A percentile compares a stretch with the other conserved stretches of the same genome.
Evolutionary conservation across 192 early-diverging fungal species (phyloP).

Genomic region (Radiomyces spectabilis): DNA sequence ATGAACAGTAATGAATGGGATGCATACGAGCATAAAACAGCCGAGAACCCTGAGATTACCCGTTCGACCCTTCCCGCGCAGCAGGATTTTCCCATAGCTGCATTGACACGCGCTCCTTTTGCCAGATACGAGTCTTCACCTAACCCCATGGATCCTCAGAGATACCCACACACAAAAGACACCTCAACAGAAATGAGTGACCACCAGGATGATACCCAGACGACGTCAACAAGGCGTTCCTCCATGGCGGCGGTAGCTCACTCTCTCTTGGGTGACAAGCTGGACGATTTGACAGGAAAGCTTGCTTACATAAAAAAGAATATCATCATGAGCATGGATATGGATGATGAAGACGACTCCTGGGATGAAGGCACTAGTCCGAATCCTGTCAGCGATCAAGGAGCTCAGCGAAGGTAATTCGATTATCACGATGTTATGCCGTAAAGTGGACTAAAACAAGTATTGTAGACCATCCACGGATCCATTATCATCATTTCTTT

Average conservation of each 20-base stretch:
- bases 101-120: no score
- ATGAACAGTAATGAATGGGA: not conserved
- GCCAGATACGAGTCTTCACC: no score
- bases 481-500: not conserved
- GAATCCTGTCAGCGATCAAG: not conserved
- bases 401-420: not conserved
- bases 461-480: not conserved
- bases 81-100: no score
- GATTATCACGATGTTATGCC: not conserved
- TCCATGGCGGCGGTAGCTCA: constrained; percentile 20
- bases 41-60: no score
- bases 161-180: no score
- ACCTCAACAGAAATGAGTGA: no score
- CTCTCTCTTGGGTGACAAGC: constrained; percentile 19
- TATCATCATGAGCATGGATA: constrained; percentile 28
- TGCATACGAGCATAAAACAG: no score
- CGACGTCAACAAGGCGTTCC: constrained; percentile 3
- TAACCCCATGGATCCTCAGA: no score
- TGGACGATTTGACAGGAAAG: constrained; percentile 31
- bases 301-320: constrained; percentile 28
- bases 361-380: not conserved
- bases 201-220: not conserved
- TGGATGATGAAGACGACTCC: constrained; percentile 21
- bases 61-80: no score
- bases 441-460: no score